A percentile compares a stretch with the other conserved stretches of the same genome.
These are phyloP conservation scores for Capronia epimyces DNA, from an alignment of 2,329 filamentous ascomycete species.

Conservation along the genomic window DNA sequence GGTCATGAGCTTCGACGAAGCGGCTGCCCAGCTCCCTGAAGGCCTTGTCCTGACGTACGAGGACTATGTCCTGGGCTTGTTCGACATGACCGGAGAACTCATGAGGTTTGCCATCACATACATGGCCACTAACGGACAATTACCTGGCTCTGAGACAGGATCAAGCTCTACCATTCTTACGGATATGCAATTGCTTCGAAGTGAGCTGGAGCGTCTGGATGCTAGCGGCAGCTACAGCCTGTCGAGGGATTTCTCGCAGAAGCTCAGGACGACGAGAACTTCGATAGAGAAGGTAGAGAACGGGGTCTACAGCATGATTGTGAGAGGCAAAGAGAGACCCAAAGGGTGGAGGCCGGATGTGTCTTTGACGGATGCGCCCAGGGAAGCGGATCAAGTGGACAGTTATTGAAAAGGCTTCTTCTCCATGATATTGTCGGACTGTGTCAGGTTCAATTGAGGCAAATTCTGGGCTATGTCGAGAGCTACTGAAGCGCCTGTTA, in stretches of 20 bases:
- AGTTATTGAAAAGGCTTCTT: constrained; percentile 18
- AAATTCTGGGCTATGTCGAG: constrained; percentile 27
- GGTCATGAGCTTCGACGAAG: constrained; percentile 63
- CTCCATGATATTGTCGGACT: background rate
- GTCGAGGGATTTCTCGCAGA: constrained; percentile 63
- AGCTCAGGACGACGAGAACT: constrained; percentile 77
- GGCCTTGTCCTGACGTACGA: constrained; percentile 65
- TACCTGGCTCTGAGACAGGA: constrained; percentile 19
- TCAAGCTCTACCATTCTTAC: constrained; percentile 61
- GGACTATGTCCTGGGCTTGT: constrained; percentile 86
- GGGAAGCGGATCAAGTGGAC: constrained; percentile 37
- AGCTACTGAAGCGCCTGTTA: constrained; percentile 26
- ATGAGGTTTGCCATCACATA: constrained; percentile 94
- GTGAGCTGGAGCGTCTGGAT: constrained; percentile 69
- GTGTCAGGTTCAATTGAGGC: background rate
- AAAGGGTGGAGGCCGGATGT: constrained; percentile 84
- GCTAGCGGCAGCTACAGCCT: constrained; percentile 49
- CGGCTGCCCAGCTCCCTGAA: constrained; percentile 41
- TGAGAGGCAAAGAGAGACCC: constrained; percentile 81
- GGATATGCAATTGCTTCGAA: constrained; percentile 74
- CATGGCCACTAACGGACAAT: constrained; percentile 57
- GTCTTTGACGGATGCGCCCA: constrained; percentile 35
- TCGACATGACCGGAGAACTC: constrained; percentile 90
- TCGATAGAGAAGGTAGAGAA: constrained; percentile 94
- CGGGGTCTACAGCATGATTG: constrained; percentile 78